Base-by-base conservation (phyloP, 2,329 filamentous ascomycete genomes). In the Ophiosphaerella korrae region DNA sequence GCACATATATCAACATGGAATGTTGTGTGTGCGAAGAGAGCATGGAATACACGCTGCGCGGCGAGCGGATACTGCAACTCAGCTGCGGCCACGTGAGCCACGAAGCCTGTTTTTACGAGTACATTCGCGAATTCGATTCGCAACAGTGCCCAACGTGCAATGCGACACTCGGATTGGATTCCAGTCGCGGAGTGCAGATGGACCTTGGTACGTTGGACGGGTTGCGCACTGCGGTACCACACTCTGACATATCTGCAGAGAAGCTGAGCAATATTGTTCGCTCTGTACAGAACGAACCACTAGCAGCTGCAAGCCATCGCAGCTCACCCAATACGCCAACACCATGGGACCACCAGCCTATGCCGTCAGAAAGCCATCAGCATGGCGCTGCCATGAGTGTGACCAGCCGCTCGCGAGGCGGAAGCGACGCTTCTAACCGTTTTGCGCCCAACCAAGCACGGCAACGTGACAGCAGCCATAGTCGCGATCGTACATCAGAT, bases 51-150 rank as follows among this genome's bases (percentile, higher is more conserved):
- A 99, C 92, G 3, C 82, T 99, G 40, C 89, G 90, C 43, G 94
- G 94, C 52, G 94, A 99, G 78, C 87, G 92, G 61, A 92, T 99
- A 55, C 80, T 99, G 46, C 94, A 97, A 72, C 94, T 99, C 67
- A 95, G 92, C 5, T 99, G 94, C 75, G 85, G 88, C n/a, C 94
- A 99, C 75, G 93, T 99, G 53, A 92, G 93, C 9, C 94, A 99
- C 72, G 94, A 97, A 74, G 94, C 93, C 32, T 99, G 94, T 76
- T 97, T 99, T 72, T 97, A 97, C 77, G 94, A 99, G 75, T 97
- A 95, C 71, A 96, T 99, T 65, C 89, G 90, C 67, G 93, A 97
- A 69, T 89, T 93, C 52, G 92, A 97, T 62, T 90, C 90, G 45
- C 92, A 97, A 67, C 92, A 91, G 68, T 99, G 94, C 75, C 94